phyloP scores from a whole-genome alignment of 2,329 filamentous ascomycete genomes.

The Xylaria sp. region DNA sequence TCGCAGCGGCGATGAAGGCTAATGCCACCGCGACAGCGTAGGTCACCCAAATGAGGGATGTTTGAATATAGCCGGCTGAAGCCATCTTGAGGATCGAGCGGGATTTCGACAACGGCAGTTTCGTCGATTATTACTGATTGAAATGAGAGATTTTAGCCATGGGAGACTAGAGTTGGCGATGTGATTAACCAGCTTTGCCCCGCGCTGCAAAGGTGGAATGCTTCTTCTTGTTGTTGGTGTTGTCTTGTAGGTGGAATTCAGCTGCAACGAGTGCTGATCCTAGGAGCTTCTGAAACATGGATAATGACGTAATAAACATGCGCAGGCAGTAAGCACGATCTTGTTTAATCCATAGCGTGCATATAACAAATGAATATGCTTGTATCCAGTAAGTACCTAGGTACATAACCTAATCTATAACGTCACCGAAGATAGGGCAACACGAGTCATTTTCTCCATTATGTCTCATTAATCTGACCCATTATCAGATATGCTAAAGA shows the following conservation, averaged over 20 bases:
- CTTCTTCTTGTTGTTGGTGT: slow-evolving; percentile 20
- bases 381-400: slow-evolving; percentile 3
- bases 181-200: slow-evolving; percentile 22
- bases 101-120: not conserved
- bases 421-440: not conserved
- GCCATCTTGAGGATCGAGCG: slow-evolving; percentile 42
- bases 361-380: not conserved
- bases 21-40: slow-evolving; percentile 85
- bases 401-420: too few relatives aligned
- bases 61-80: slow-evolving; percentile 74
- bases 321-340: not conserved
- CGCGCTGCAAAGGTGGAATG: slow-evolving; percentile 32
- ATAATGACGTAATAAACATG: slow-evolving; percentile 31
- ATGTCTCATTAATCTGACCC: not conserved
- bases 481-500: too few relatives aligned
- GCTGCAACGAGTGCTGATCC: not conserved
- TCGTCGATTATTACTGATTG: not conserved
- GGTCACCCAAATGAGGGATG: slow-evolving; percentile 92
- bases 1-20: slow-evolving; percentile 78
- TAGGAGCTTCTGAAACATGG: slow-evolving; percentile 20
- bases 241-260: not conserved
- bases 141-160: slow-evolving; percentile 7
- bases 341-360: not conserved
- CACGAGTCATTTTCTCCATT: not conserved
- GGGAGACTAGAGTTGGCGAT: slow-evolving; percentile 12